Evolutionary conservation across 2,329 filamentous ascomycete species (phyloP), one percentile per base, ranked within the genome.

Genomic region (Phyllachora maydis): DNA sequence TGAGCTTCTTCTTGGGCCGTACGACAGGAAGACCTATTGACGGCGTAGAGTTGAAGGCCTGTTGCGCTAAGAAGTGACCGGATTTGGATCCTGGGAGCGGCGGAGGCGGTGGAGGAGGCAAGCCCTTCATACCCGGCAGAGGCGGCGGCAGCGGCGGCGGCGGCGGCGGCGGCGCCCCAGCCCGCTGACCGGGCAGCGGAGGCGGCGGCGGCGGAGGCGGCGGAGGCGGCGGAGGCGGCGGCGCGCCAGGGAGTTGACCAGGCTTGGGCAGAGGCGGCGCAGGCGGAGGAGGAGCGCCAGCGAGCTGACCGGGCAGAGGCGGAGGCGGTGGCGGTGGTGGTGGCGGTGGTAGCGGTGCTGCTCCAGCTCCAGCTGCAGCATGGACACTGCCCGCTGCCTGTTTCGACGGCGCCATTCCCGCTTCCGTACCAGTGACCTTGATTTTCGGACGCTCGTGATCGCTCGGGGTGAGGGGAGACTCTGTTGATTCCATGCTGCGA

Each of bases 1-100:
- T 98, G 48, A 98, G 79, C 60, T 95, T 98, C 69, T 92, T 95
- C 65, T 93, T 95, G 12, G 88, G 82, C 36, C 85, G 62, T 24
- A 82, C 78, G 30, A 82, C 76, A 17, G 79, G 73, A 37, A 91
- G 52, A 20, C 73, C 68, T 35, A 79, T 57, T 6, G 66, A 63
- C 12, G 67, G 51, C 9, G 59, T 41, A 4, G 59, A 43, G 11
- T 54, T 50, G 30, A 65, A 62, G 27, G 56, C 55, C 33, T 66
- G 57, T 32, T 72, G 65, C 22, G 70, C 61, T 31, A 92, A 50
- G 52, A 76, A 93, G 31, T 79, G 72, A 6, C 78, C 78, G 26
- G 74, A 70, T 32, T 73, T 67, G 25, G 67, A 21, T 69, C 71
- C 59, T 3, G 71, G 69, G 12, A 66, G 63, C 2, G 69, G 68